A percentile compares a stretch with the other conserved stretches of the same genome.
These are phyloP conservation scores for Xerocomellus intermedius DNA, from an alignment of 768 basidiomycete genomes.

Conservation along the genomic window DNA sequence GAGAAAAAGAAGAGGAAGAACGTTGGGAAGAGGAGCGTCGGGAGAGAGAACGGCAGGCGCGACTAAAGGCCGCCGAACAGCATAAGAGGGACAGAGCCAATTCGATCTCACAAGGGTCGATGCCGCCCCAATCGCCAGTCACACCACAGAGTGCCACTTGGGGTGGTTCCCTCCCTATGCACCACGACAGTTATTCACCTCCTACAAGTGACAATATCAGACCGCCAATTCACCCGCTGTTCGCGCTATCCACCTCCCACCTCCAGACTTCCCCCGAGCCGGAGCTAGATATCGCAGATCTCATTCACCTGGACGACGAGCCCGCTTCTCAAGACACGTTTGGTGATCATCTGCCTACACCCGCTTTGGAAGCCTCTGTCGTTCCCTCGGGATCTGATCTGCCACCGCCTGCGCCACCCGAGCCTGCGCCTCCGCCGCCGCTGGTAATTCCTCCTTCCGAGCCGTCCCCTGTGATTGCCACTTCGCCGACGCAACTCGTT, in stretches of 20 bases:
- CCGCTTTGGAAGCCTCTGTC: slow-evolving; percentile 15
- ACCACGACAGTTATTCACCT: slow-evolving; percentile 27
- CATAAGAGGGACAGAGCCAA: slow-evolving; percentile 47
- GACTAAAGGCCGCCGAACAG: slow-evolving; percentile 49
- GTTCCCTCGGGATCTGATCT: slow-evolving; percentile 7
- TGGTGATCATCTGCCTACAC: slow-evolving; percentile 17
- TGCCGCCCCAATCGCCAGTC: slow-evolving; percentile 71
- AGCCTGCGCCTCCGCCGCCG: slow-evolving; percentile 30
- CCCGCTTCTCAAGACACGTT: slow-evolving; percentile 35
- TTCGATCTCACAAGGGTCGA: slow-evolving; percentile 50
- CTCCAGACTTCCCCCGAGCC: slow-evolving; percentile 44
- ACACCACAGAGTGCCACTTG: slow-evolving; percentile 48
- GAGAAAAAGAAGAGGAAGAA: slow-evolving; percentile 65
- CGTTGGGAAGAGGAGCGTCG: slow-evolving; percentile 55
- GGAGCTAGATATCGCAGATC: slow-evolving; percentile 69
- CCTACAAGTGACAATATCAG: slow-evolving; percentile 26
- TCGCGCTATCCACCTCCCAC: slow-evolving; percentile 41
- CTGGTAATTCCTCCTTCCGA: slow-evolving; percentile 45
- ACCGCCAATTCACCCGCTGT: slow-evolving; percentile 34
- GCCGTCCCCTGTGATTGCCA: slow-evolving; percentile 23
- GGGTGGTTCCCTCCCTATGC: slow-evolving; percentile 58
- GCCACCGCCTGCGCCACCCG: slow-evolving; percentile 10
- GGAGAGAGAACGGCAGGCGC: slow-evolving; percentile 66
- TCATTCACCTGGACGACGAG: slow-evolving; percentile 78
- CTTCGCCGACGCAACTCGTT: slow-evolving; percentile 22